Evolutionary conservation across 768 basidiomycete genomes (phyloP), one percentile per base, ranked within the genome.

Genomic region (Kondoa subrosea): DNA sequence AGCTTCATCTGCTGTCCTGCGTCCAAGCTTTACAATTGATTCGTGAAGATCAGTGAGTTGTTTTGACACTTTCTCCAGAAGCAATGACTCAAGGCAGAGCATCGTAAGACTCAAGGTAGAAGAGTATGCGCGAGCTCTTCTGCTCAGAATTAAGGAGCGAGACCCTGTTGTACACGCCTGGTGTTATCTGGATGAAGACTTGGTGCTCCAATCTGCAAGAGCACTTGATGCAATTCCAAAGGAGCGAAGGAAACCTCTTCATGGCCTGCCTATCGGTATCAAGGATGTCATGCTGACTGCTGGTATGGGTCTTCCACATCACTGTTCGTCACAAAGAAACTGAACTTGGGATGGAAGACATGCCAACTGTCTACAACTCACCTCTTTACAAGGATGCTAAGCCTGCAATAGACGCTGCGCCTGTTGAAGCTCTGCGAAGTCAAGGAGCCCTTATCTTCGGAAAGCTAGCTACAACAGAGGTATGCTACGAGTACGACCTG

Each of bases 291-390:
- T 75, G 33, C 62, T 67, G 64, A 69, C 71, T 34, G 68, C 66
- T 32, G 72, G 69, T 65, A 63, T 70, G 69, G 21, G 40, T 50
- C 8, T 21, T 8, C 12, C 40, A 8, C 12, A 50, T 50, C 40
- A 8, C 12, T 33, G 31, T 31, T 15, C 3, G 14, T 25, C 14
- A 25, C 1, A 31, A 16, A 29, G 1, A 33, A 14, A n/a, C 31
- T 50, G 8, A 25, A 3, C n/a, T 62, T 56, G 50, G 64, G 17
- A 66, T 65, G 4, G 26, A 68, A 73, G 77, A 77, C 60, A 73
- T 76, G 74, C 77, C 77, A 0, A 77, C 76, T 0, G 67, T 75
- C 63, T 72, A 76, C 64, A 64, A 68, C 66, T 77, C 76, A 14
- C 67, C 72, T 0, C 69, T 73, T 56, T 77, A 76, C 69, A 72